A percentile compares a stretch with the other conserved stretches of the same genome.
Evolutionary conservation across 108 stramenopile genomes (phyloP).

Genomic region (Craspedostauros australis): DNA sequence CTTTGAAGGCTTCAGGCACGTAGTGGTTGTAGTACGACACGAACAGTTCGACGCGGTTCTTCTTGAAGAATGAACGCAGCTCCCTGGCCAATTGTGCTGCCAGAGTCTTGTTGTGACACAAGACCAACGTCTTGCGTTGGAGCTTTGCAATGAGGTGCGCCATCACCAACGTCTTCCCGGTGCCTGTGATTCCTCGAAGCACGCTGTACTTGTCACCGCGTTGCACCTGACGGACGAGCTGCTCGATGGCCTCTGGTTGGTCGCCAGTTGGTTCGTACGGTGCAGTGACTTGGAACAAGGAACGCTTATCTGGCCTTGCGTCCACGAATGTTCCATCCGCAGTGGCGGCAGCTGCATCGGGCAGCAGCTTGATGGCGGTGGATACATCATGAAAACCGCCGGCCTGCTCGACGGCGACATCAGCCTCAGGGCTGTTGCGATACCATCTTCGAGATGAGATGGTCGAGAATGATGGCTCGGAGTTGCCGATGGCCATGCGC

Average conservation of each 20-base stretch:
- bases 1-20: conserved; percentile 58
- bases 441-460: too few relatives aligned
- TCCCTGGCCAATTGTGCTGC: conserved; percentile 77
- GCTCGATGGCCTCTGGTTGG: conserved; percentile 44
- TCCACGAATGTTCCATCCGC: too few relatives aligned
- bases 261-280: conserved; percentile 40
- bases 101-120: conserved; percentile 80
- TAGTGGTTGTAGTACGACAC: conserved; percentile 74
- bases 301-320: too few relatives aligned
- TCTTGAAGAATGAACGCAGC: conserved; percentile 41
- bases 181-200: conserved; percentile 46
- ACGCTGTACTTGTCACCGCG: conserved; percentile 26
- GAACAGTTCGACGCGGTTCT: conserved; percentile 65
- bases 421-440: too few relatives aligned
- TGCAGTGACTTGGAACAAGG: conserved; percentile 30
- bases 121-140: conserved; percentile 50
- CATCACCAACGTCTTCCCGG: conserved; percentile 80
- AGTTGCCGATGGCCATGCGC: too few relatives aligned
- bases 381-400: too few relatives aligned
- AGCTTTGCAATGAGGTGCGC: conserved; percentile 50
- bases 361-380: not conserved
- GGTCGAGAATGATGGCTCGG: too few relatives aligned
- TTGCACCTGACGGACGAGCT: conserved; percentile 24
- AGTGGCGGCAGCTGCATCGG: too few relatives aligned
- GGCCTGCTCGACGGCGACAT: too few relatives aligned